These are phyloP conservation scores for Penicillium maclennaniae DNA, from an alignment of 495 filamentous ascomycete genomes.

Conservation along the genomic window DNA sequence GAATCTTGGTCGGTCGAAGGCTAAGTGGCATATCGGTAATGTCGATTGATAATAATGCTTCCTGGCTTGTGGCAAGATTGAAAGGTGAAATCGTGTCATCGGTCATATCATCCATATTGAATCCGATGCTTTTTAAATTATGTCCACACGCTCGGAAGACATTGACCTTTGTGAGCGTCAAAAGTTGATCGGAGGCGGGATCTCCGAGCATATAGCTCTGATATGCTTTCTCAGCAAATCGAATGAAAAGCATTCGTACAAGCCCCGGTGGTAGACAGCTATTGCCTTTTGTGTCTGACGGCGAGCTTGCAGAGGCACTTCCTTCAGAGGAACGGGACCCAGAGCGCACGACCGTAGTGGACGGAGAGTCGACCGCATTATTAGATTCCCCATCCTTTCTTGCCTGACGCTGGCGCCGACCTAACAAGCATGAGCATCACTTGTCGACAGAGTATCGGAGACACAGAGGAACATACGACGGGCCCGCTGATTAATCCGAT, in stretches of 20 bases:
- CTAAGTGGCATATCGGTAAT: conserved; percentile 28
- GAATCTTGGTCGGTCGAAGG: conserved; percentile 47
- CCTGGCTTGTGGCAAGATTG: conserved; percentile 4
- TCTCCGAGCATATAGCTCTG: conserved; percentile 29
- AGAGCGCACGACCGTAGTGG: conserved; percentile 6
- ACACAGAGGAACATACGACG: conserved; percentile 23
- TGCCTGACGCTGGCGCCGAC: conserved; percentile 11
- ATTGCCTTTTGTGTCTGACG: background rate
- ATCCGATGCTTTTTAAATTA: conserved; percentile 16
- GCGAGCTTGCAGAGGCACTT: background rate
- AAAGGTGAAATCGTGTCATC: conserved; percentile 36
- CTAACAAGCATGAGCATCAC: conserved; percentile 1
- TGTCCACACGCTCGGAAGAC: conserved; percentile 36
- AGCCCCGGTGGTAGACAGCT: background rate
- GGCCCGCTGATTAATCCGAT: conserved; percentile 44
- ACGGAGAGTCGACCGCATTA: conserved; percentile 5
- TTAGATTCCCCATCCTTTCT: conserved; percentile 17
- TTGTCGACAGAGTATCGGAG: background rate
- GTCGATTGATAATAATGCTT: background rate
- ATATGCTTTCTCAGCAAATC: conserved; percentile 27
- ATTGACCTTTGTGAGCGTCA: conserved; percentile 41
- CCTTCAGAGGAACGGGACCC: background rate
- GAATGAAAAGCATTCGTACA: conserved; percentile 10
- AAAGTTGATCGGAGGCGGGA: conserved; percentile 37
- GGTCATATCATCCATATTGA: conserved; percentile 22